A percentile compares a stretch with the other conserved stretches of the same genome.
These are phyloP conservation scores for Pilasporangium apinafurcum DNA, from an alignment of 352 stramenopile species.

Conservation along the genomic window DNA sequence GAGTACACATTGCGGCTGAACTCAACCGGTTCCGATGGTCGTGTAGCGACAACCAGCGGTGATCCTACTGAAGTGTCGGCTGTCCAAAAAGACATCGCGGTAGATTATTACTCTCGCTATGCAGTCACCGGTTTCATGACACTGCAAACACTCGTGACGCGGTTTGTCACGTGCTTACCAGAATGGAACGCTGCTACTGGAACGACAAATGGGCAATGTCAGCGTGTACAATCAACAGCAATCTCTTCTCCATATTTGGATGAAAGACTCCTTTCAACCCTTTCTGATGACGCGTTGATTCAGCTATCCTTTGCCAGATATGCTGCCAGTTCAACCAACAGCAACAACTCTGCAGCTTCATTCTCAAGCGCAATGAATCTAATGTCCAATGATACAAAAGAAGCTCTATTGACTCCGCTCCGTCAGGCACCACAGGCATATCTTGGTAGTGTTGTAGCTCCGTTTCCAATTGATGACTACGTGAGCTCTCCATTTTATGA, in stretches of 20 bases:
- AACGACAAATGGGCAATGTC: constrained; percentile 31
- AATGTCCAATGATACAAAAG: constrained; percentile 25
- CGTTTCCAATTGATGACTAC: constrained; percentile 45
- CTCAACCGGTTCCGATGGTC: constrained; percentile 33
- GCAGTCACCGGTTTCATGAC: constrained; percentile 61
- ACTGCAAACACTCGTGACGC: constrained; percentile 57
- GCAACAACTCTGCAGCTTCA: constrained; percentile 1
- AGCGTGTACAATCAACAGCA: constrained; percentile 30
- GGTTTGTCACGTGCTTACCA: constrained; percentile 65
- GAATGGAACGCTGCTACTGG: constrained; percentile 24
- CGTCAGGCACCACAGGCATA: constrained; percentile 57
- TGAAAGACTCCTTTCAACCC: constrained; percentile 29
- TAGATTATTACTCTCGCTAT: constrained; percentile 31
- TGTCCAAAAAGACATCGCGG: constrained; percentile 13
- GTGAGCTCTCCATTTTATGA: constrained; percentile 70
- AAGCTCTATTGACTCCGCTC: constrained; percentile 31
- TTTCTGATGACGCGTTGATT: constrained; percentile 52
- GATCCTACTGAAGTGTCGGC: constrained; percentile 8
- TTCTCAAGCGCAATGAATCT: constrained; percentile 14
- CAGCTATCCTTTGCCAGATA: no score
- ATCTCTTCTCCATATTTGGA: constrained; percentile 14
- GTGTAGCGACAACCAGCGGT: constrained; percentile 36
- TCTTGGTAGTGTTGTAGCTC: constrained; percentile 37
- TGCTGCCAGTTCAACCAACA: constrained; percentile 10
- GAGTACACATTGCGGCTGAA: constrained; percentile 67